These are phyloP conservation scores for Podaxis mareebaensis DNA, from an alignment of 768 basidiomycete species.

Conservation along the genomic window DNA sequence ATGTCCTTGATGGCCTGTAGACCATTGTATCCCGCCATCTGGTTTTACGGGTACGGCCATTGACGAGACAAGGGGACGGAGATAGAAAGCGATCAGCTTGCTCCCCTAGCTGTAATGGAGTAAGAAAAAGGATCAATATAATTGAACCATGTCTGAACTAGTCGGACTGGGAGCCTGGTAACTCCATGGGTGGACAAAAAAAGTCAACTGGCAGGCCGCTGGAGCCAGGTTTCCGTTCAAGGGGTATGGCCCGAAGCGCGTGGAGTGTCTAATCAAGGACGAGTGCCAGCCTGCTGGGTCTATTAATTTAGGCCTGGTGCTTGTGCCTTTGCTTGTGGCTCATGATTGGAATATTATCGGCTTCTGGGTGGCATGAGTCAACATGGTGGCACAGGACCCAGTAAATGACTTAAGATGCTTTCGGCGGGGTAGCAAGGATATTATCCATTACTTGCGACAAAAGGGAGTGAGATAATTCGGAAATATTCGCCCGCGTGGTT, in stretches of 20 bases:
- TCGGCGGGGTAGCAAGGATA: background rate
- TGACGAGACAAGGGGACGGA: background rate
- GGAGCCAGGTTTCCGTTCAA: background rate
- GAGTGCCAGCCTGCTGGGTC: background rate
- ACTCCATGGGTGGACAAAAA: background rate
- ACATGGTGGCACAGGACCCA: background rate
- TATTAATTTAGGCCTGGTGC: background rate
- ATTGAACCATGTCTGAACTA: background rate
- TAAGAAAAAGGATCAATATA: background rate
- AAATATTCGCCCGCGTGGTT: background rate
- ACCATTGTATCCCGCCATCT: background rate
- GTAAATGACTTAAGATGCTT: background rate
- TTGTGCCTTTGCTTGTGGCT: background rate
- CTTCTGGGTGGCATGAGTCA: background rate
- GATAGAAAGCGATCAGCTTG: background rate
- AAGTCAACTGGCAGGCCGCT: background rate
- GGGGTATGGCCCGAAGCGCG: background rate
- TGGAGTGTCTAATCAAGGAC: constrained; percentile 7
- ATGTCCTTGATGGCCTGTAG: background rate
- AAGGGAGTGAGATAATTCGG: background rate
- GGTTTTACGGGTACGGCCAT: constrained; percentile 17
- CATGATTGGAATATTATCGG: background rate
- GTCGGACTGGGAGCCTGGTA: background rate
- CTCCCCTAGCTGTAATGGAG: background rate
- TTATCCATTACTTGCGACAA: background rate